Evolutionary conservation across 1,284 basidiomycete species (phyloP).

Genomic region (Ustilago crameri): DNA sequence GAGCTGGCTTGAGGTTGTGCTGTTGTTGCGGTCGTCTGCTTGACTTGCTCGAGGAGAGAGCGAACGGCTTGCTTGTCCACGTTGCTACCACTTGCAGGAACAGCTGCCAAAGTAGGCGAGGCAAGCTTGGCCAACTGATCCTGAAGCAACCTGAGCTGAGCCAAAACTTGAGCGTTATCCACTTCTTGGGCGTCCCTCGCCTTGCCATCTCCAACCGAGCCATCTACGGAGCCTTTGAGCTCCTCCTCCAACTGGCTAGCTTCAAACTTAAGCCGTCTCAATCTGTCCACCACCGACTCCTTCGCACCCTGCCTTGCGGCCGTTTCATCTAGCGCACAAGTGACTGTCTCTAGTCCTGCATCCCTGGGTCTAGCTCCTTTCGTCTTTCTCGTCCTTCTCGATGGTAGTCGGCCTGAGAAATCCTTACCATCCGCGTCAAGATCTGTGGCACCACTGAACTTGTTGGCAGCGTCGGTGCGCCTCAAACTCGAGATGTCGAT

Average conservation of each 20-base stretch:
- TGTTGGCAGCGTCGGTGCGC: conserved; percentile 26
- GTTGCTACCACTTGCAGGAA: not conserved
- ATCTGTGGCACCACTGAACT: conserved; percentile 32
- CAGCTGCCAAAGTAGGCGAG: not conserved
- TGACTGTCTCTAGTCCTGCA: conserved; percentile 43
- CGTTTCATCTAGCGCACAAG: conserved; percentile 19
- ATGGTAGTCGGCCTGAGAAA: conserved; percentile 30
- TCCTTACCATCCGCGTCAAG: conserved; percentile 14
- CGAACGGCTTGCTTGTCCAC: conserved; percentile 11
- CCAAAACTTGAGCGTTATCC: conserved; percentile 23
- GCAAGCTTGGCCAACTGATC: conserved; percentile 29
- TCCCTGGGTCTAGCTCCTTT: conserved; percentile 12
- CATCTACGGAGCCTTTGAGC: conserved; percentile 7
- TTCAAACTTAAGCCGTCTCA: conserved; percentile 48
- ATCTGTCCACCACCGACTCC: conserved; percentile 30
- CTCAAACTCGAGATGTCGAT: conserved; percentile 29
- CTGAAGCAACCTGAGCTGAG: conserved; percentile 35
- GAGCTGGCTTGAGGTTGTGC: not conserved
- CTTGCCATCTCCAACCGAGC: not conserved
- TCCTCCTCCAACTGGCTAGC: conserved; percentile 45
- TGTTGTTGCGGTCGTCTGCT: conserved; percentile 6
- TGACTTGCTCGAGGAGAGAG: conserved; percentile 19
- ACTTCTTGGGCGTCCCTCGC: conserved; percentile 1
- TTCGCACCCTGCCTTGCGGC: not conserved
- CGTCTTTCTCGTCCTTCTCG: conserved; percentile 3